These are phyloP conservation scores for Litsea cubeba DNA, from an alignment of 164 flowering plant species.

Conservation along the genomic window DNA sequence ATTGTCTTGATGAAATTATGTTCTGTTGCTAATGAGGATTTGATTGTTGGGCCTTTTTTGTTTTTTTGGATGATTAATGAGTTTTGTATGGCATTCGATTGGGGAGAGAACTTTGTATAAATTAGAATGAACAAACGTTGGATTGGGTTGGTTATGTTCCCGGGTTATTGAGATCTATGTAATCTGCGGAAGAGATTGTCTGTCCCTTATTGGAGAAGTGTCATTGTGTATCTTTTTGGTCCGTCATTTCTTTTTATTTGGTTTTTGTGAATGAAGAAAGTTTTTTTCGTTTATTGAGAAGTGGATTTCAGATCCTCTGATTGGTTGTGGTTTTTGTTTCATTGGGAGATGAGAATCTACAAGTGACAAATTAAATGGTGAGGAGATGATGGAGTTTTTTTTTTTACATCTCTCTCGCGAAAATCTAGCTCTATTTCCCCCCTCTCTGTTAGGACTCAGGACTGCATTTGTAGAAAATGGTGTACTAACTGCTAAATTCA, in stretches of 20 bases:
- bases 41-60: not conserved
- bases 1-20: not conserved
- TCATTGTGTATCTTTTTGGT: too few species aligned
- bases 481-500: not conserved
- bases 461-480: not conserved
- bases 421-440: not conserved
- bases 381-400: not conserved
- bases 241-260: too few species aligned
- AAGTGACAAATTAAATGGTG: not conserved
- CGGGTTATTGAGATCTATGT: not conserved
- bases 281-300: too few species aligned
- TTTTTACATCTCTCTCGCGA: not conserved
- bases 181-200: too few species aligned
- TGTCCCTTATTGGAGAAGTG: too few species aligned
- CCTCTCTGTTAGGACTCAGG: not conserved
- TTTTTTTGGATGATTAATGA: not conserved
- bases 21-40: not conserved
- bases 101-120: too few species aligned
- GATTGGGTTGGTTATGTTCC: not conserved
- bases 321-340: not conserved
- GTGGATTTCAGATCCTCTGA: not conserved
- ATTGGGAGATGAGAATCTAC: not conserved
- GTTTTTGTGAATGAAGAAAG: too few species aligned
- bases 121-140: too few species aligned
- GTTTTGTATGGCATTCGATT: not conserved